Evolutionary conservation across 306 rosid species (phyloP).

Genomic region (Medicago lupulina): DNA sequence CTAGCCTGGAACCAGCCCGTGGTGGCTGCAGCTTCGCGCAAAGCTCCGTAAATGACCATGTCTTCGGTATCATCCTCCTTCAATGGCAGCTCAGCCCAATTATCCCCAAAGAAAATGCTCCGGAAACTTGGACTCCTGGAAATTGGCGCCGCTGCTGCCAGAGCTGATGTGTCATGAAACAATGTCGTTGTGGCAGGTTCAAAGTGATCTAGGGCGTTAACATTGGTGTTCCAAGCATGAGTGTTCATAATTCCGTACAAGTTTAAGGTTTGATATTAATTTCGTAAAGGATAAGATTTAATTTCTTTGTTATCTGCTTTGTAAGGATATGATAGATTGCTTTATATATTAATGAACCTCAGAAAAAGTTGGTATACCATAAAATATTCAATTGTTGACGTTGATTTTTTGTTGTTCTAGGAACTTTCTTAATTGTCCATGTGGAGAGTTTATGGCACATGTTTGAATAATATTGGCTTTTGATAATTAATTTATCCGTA

Average conservation of each 20-base stretch:
- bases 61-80: conserved; percentile 49
- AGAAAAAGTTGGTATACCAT: background rate
- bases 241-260: conserved; percentile 27
- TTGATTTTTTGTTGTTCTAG: background rate
- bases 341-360: background rate
- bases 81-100: conserved; percentile 44
- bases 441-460: conserved; percentile 38
- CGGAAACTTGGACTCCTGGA: conserved; percentile 14
- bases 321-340: background rate
- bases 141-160: background rate
- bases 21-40: conserved; percentile 43
- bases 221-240: background rate
- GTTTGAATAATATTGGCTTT: conserved; percentile 18
- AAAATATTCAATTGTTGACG: conserved; percentile 13
- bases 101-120: conserved; percentile 40
- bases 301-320: background rate
- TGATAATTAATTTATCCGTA: background rate
- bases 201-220: background rate
- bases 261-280: background rate
- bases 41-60: conserved; percentile 44
- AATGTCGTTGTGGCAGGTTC: background rate
- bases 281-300: background rate
- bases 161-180: conserved; percentile 12
- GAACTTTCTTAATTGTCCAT: conserved; percentile 42
- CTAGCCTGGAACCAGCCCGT: conserved; percentile 38